These are phyloP conservation scores for Gastrolobium bilobum DNA, from an alignment of 306 rosid species.

Conservation along the genomic window DNA sequence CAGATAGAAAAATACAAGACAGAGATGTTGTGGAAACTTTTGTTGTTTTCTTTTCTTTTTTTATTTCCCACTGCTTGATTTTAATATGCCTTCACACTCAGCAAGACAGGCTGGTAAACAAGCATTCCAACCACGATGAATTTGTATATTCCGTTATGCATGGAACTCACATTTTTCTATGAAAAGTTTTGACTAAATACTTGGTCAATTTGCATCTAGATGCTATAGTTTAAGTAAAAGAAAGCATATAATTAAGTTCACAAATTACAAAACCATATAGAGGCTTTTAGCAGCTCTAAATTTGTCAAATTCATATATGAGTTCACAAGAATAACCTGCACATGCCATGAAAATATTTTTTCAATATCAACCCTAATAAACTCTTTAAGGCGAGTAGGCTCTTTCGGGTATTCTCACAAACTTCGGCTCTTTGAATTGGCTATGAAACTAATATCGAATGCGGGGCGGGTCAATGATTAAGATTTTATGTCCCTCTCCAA, in stretches of 20 bases:
- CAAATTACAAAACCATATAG: conserved; percentile 35
- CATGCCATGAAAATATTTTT: not conserved
- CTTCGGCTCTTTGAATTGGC: too few species aligned
- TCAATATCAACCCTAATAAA: too few species aligned
- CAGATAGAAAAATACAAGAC: conserved; percentile 38
- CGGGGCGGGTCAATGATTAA: not conserved
- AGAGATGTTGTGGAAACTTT: conserved; percentile 8
- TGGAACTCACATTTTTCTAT: conserved; percentile 55
- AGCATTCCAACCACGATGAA: conserved; percentile 53
- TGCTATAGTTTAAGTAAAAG: conserved; percentile 20
- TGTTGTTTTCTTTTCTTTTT: not conserved
- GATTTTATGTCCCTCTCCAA: too few species aligned
- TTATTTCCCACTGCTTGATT: conserved; percentile 27
- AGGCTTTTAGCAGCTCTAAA: conserved; percentile 25
- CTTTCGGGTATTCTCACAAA: too few species aligned
- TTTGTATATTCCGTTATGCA: conserved; percentile 58
- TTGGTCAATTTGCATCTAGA: conserved; percentile 48
- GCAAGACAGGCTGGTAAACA: conserved; percentile 62
- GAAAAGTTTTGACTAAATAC: conserved; percentile 52
- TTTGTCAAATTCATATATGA: conserved; percentile 31
- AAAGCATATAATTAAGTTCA: conserved; percentile 37
- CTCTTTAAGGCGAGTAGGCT: too few species aligned
- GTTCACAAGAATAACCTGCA: conserved; percentile 36
- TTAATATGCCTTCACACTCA: conserved; percentile 53
- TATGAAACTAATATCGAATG: too few species aligned